Base-by-base conservation (phyloP, 805 yeast genomes). In the Zygosaccharomyces gambellarensis region DNA sequence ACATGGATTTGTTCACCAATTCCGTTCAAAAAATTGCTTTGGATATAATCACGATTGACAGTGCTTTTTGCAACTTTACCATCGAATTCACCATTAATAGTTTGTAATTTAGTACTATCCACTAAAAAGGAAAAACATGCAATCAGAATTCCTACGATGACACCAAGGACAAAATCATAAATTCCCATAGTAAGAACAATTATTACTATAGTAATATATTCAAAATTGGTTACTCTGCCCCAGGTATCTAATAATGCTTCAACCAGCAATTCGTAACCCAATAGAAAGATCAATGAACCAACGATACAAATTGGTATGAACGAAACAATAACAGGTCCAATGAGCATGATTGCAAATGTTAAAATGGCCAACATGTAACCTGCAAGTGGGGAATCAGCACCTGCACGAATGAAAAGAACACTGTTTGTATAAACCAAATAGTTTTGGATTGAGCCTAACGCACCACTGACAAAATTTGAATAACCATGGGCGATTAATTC, bases 101-200 rank as follows among this genome's bases (percentile, higher is more conserved):
- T 90, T 28, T 94, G 88, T 40, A 83, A 77, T 38, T 88, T 79
- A 1, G 96, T 90, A 19, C 95, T 94, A 55, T 87, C 95, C 43
- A 90, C 85, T n/a, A 94, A 88, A 71, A 90, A 94, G n/a, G 94
- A 86, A 60, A 92, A 78, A 65, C 97, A 90, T 0, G 99, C 98
- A 48, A 94, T 74, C 31, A 94, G 71, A 23, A 92, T 85, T 43
- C 99, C 99, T 17, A 85, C 90, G 48, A 92, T 71, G 28, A 94
- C 88, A 50, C 99, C 99, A 56, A 82, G 78, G 8, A 94, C 98
- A 65, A 94, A 94, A 70, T 94, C 99, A 78, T 88, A 85, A 1
- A 86, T 83, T 3, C 98, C 98, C 98, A 94, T 94, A 0, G 90
- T 84, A 28, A 89, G 70, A n/a, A 95, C 95, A 57, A 94, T 94